These are phyloP conservation scores for Isabelozyma pseudorhagii DNA, from an alignment of 805 yeast species.

Conservation along the genomic window DNA sequence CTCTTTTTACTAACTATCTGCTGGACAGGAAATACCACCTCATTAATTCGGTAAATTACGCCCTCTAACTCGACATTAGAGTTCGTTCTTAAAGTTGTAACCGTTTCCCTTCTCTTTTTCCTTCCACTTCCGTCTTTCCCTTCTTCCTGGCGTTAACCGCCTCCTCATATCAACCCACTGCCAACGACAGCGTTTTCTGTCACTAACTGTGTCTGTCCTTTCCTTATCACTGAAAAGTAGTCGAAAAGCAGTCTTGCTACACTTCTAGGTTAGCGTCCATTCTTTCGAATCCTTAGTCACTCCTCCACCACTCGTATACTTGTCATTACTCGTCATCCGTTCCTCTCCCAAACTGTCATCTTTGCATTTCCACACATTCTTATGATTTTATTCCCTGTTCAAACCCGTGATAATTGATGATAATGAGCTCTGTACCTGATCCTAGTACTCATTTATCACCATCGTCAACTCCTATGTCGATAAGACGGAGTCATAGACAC, in stretches of 20 bases:
- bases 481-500: slow-evolving; percentile 62
- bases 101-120: too few relatives aligned
- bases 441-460: slow-evolving; percentile 1
- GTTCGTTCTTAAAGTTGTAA: not conserved
- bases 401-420: not conserved
- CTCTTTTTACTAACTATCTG: not conserved
- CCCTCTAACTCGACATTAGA: not conserved
- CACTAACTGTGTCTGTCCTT: not conserved
- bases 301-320: not conserved
- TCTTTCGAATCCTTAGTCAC: not conserved
- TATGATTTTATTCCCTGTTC: not conserved
- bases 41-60: not conserved
- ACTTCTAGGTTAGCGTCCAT: not conserved
- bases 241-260: not conserved
- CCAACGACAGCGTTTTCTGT: not conserved
- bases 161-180: too few relatives aligned
- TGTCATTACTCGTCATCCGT: not conserved
- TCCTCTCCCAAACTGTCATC: not conserved
- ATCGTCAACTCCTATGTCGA: slow-evolving; percentile 6
- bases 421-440: slow-evolving; percentile 11
- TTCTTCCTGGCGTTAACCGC: too few relatives aligned
- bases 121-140: too few relatives aligned
- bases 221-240: too few relatives aligned
- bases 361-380: not conserved
- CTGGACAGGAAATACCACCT: not conserved